phyloP scores from a whole-genome alignment of 768 basidiomycete species.

The Fibroporia radiculosa region DNA sequence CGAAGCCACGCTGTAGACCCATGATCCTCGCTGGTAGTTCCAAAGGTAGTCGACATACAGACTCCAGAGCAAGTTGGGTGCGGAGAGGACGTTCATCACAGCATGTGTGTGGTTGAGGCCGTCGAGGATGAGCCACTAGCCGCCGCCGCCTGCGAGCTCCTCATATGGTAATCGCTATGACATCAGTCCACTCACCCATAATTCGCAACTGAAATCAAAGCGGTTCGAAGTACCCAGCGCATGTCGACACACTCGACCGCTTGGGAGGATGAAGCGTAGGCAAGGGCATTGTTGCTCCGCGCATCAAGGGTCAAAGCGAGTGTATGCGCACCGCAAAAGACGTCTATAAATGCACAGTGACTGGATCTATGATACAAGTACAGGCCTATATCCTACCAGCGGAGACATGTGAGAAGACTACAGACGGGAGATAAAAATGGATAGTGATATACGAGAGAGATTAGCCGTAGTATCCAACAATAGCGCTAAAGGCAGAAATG shows the following conservation, averaged over 20 bases:
- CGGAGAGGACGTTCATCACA: constrained; percentile 18
- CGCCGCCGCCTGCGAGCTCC: too few species aligned
- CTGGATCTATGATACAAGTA: constrained; percentile 16
- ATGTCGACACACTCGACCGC: too few species aligned
- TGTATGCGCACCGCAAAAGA: background rate
- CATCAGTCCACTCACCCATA: too few species aligned
- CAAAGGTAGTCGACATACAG: constrained; percentile 57
- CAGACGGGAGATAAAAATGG: constrained; percentile 4
- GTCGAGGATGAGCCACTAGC: too few species aligned
- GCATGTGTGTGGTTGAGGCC: background rate
- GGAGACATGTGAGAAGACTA: constrained; percentile 14
- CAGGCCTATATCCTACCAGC: constrained; percentile 9
- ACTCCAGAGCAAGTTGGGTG: constrained; percentile 45
- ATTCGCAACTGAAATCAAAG: too few species aligned
- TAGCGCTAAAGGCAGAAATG: constrained; percentile 11
- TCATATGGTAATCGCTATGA: too few species aligned
- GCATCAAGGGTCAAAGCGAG: background rate
- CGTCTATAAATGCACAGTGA: background rate
- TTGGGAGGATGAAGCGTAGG: background rate
- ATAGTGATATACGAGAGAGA: constrained; percentile 8
- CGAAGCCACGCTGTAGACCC: constrained; percentile 59
- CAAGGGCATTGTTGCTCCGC: background rate
- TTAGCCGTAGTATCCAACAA: constrained; percentile 5
- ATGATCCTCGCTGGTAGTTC: constrained; percentile 56
- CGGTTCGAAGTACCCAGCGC: too few species aligned